Conservation (phyloP, 495 filamentous ascomycete species). For the Aspergillus nanangensis region DNA sequence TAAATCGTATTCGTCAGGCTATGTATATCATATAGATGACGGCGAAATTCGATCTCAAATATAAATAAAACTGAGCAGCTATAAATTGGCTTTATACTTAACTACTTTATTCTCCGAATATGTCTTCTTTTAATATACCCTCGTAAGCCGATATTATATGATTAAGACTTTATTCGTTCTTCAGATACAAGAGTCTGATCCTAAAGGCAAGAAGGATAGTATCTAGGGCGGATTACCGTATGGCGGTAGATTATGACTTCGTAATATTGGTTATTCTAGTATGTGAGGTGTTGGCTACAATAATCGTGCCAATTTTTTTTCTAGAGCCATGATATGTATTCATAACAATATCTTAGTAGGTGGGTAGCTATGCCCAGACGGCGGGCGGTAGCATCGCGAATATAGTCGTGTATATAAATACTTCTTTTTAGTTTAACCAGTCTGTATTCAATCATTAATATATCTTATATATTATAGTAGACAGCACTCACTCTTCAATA, state of each 20-base stretch:
- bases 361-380: constrained; percentile 8
- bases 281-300: constrained; percentile 9
- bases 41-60: neutral
- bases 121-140: constrained; percentile 14
- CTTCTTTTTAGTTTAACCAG: constrained; percentile 15
- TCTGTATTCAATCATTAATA: constrained; percentile 12
- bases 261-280: constrained; percentile 13
- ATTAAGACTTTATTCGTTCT: constrained; percentile 13
- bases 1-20: constrained; percentile 1
- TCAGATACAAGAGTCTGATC: constrained; percentile 3
- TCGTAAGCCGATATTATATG: constrained; percentile 13
- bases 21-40: constrained; percentile 2
- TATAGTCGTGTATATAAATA: constrained; percentile 13
- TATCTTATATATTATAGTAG: constrained; percentile 7
- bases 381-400: constrained; percentile 3
- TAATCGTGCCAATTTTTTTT: constrained; percentile 12
- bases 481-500: constrained; percentile 9
- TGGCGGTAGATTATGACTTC: constrained; percentile 18
- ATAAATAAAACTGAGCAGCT: neutral
- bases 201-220: constrained; percentile 15
- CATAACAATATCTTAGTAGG: constrained; percentile 14
- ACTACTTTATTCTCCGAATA: constrained; percentile 1
- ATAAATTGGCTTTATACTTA: constrained; percentile 1
- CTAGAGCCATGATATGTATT: constrained; percentile 14
- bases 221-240: constrained; percentile 13